These are phyloP conservation scores for Fusarium sp. DNA, from an alignment of 2,329 filamentous ascomycete genomes.

Conservation along the genomic window DNA sequence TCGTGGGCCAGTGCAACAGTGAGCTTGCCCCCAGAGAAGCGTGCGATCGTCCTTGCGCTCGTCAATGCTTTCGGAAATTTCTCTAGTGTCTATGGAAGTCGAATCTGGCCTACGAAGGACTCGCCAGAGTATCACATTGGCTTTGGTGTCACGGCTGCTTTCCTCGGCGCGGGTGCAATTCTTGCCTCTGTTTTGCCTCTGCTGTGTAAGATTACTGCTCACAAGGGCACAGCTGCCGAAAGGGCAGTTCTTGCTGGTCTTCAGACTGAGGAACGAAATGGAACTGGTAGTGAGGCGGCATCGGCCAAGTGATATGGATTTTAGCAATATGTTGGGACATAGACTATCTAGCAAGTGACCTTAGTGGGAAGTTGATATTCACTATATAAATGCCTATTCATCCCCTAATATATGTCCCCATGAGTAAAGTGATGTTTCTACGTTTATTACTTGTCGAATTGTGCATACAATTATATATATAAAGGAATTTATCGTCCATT, in stretches of 20 bases:
- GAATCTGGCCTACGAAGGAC: background rate
- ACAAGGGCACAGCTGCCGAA: background rate
- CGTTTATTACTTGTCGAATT: background rate
- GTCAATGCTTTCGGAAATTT: background rate
- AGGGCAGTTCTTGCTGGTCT: background rate
- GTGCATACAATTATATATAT: no score
- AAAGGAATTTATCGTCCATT: no score
- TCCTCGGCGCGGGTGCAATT: background rate
- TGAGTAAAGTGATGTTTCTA: background rate
- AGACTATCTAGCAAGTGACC: background rate
- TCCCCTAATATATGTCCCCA: background rate
- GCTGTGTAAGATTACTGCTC: background rate
- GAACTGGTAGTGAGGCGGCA: background rate
- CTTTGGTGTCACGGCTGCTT: background rate
- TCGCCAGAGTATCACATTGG: background rate
- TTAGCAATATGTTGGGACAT: background rate
- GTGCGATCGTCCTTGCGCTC: background rate
- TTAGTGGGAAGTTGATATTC: background rate
- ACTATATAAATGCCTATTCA: fast-evolving
- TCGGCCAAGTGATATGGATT: background rate
- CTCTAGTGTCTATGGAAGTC: background rate
- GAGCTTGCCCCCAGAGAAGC: background rate
- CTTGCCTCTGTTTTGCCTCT: background rate
- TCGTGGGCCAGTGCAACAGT: background rate
- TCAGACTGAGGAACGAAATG: background rate